A percentile compares a stretch with the other conserved stretches of the same genome.
phyloP scores from a whole-genome alignment of 768 basidiomycete genomes.

The Auricularia sp. region DNA sequence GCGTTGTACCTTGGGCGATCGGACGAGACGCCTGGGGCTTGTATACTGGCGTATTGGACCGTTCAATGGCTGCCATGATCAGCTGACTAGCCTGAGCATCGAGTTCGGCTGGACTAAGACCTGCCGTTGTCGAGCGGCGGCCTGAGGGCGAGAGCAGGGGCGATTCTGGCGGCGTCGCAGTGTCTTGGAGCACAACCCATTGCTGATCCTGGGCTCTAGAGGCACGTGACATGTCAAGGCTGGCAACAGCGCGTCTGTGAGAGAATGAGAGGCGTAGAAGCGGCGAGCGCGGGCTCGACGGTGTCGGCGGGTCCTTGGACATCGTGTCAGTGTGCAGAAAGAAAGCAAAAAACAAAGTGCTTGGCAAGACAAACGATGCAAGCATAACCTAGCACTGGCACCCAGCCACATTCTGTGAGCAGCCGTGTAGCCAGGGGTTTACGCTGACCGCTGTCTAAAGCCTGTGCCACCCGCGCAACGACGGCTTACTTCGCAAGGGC shows the following conservation, averaged over 20 bases:
- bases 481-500: too few relatives aligned
- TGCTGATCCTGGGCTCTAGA: neutral
- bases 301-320: neutral
- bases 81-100: conserved; percentile 39
- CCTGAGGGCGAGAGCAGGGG: neutral
- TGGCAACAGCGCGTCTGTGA: neutral
- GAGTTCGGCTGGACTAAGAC: conserved; percentile 30
- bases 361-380: neutral
- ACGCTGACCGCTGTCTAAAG: too few relatives aligned
- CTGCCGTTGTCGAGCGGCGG: neutral
- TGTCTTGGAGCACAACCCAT: neutral
- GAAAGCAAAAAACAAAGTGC: neutral
- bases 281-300: neutral
- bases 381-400: too few relatives aligned
- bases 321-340: neutral
- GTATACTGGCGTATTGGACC: conserved; percentile 21
- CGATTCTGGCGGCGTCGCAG: neutral
- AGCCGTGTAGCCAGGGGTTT: too few relatives aligned
- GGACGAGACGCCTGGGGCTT: conserved; percentile 23
- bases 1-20: conserved; percentile 6
- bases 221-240: neutral
- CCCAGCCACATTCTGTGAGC: too few relatives aligned
- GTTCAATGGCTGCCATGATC: conserved; percentile 43
- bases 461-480: too few relatives aligned
- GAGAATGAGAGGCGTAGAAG: neutral